Evolutionary conservation across 163 green algal species (phyloP).

Genomic region (Prototheca cutis): DNA sequence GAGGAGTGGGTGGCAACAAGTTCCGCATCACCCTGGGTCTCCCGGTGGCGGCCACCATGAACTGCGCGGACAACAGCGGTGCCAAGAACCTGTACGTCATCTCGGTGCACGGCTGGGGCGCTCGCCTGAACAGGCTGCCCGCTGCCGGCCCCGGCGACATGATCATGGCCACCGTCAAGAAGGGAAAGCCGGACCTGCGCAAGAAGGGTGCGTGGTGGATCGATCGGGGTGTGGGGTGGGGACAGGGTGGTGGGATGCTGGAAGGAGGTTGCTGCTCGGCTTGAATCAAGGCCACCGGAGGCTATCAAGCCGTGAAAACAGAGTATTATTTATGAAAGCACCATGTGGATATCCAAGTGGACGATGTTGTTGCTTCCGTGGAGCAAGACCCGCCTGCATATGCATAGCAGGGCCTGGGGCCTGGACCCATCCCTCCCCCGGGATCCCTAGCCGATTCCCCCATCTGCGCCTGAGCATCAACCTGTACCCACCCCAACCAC

Average conservation of each 20-base stretch:
- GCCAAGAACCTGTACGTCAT: slow-evolving; percentile 99
- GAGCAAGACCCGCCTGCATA: too few species aligned
- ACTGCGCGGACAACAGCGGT: slow-evolving; percentile 94
- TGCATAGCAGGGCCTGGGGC: too few species aligned
- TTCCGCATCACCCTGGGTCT: slow-evolving; percentile 95
- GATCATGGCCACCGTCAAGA: slow-evolving; percentile 99
- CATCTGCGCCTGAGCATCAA: background rate
- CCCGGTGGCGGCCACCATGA: slow-evolving; percentile 90
- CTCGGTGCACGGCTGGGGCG: slow-evolving; percentile 83
- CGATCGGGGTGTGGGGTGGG: too few species aligned
- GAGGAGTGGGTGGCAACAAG: slow-evolving; percentile 91
- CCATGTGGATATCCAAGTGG: too few species aligned
- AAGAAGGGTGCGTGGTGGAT: slow-evolving; percentile 98
- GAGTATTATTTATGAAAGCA: too few species aligned
- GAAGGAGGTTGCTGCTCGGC: too few species aligned
- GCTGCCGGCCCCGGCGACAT: slow-evolving; percentile 81
- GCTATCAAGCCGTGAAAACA: too few species aligned
- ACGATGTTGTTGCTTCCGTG: too few species aligned
- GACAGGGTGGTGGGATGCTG: too few species aligned
- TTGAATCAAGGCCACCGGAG: too few species aligned
- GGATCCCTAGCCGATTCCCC: background rate
- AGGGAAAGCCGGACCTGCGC: slow-evolving; percentile 98
- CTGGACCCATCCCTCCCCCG: too few species aligned
- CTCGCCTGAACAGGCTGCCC: slow-evolving; percentile 92
- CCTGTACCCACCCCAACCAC: too few species aligned